Evolutionary conservation across 192 early-diverging fungal species (phyloP).

Genomic region (Glomus cerebriforme): DNA sequence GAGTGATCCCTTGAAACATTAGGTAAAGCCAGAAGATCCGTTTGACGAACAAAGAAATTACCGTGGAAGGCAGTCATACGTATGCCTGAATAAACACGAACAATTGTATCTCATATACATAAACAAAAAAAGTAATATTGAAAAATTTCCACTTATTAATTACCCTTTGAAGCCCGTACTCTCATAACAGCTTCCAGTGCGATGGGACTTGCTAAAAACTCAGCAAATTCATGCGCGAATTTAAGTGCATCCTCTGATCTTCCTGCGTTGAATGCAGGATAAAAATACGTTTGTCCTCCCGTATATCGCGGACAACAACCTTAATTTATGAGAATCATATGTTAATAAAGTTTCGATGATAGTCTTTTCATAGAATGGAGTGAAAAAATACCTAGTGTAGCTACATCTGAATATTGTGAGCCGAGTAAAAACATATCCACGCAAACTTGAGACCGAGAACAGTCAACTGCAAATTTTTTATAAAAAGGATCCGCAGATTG

Average conservation of each 20-base stretch:
- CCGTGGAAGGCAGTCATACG: conserved; percentile 91
- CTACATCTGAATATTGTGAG: conserved; percentile 81
- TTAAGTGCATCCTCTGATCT: conserved; percentile 82
- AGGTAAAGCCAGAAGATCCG: conserved; percentile 88
- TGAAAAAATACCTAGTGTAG: conserved; percentile 72
- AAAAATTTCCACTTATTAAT: background rate
- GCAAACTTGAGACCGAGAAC: conserved; percentile 84
- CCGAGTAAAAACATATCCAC: conserved; percentile 90
- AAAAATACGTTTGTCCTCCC: conserved; percentile 86
- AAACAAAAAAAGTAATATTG: background rate
- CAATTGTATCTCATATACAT: background rate
- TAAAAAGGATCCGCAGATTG: conserved; percentile 87
- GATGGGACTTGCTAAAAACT: conserved; percentile 76
- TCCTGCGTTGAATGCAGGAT: conserved; percentile 84
- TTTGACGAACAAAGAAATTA: conserved; percentile 95
- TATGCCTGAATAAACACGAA: conserved; percentile 39
- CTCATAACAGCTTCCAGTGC: conserved; percentile 93
- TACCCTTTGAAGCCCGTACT: conserved; percentile 86
- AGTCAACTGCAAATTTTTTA: conserved; percentile 90
- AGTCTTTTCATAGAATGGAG: background rate
- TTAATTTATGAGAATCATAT: conserved; percentile 33
- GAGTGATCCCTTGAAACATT: conserved; percentile 91
- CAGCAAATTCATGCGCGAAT: conserved; percentile 80
- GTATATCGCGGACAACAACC: conserved; percentile 81
- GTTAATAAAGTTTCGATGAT: background rate